Evolutionary conservation across 2,329 filamentous ascomycete species (phyloP), one percentile per base, ranked within the genome.

Genomic region (Chaetomiaceae sp.): DNA sequence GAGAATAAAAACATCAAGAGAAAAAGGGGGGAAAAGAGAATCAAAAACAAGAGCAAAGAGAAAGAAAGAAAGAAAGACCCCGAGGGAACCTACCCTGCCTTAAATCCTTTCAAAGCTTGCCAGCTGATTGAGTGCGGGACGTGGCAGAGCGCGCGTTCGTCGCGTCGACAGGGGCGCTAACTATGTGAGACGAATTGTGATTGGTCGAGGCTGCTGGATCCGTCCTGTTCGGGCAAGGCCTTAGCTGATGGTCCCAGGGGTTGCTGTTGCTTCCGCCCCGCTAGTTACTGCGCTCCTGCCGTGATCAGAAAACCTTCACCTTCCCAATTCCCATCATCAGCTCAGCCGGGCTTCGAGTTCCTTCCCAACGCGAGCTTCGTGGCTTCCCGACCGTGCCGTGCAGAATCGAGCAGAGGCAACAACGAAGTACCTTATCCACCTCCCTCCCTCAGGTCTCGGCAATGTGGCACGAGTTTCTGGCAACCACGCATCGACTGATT

Each of bases 51-150:
- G 55, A 59, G 53, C 37, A 61, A 61, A 63, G 58, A 63, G 61
- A 63, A 63, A 61, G 61, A 63, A 63, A 63, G 59, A 61, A 63
- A 62, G 58, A 63, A 62, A 63, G 59, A 63, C 42, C 36, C 25
- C 45, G 8, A 39, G 48, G 33, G 17, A 12, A 17, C 14, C 19
- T 29, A n/a, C 3, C 11, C 3, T 11, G 6, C 14, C 37, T 58
- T 61, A 59, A 58, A 61, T 59, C 29, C 17, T 19, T 11, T 14
- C 7, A 9, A 36, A 17, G 11, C 17, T 36, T 14, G 23, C n/a
- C 51, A 48, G 50, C 44, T 54, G 31, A 44, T 54, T 53, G 23
- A 27, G 46, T 45, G 15, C 3, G 14, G 55, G 46, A 47, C 55
- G 51, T 27, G 43, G 14, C 11, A 9, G 15, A 44, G 20, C 47